Evolutionary conservation across 2,329 filamentous ascomycete species (phyloP), one percentile per base, ranked within the genome.

Genomic region (Stagonosporopsis vannaccii): DNA sequence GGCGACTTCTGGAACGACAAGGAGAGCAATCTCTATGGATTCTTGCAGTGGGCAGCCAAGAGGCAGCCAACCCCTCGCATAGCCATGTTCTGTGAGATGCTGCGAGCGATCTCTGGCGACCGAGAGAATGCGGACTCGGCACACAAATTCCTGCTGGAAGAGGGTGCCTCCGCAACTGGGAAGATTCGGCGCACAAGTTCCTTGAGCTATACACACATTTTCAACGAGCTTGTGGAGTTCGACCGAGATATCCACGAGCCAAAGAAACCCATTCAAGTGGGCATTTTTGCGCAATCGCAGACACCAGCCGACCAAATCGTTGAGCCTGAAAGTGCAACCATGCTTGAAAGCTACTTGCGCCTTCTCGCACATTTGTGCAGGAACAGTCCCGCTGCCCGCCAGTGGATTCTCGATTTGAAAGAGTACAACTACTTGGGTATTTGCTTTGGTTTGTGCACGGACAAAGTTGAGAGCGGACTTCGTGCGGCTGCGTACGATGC

Each of bases 11-110:
- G 95, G 95, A 85, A 85, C 28, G 93, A 97, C 70, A 87, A 90
- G 2, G 95, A 99, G 68, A 92, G 92, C 70, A 97, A 97, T 65
- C 81, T 99, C 28, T 91, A 93, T 60, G 95, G 95, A 0, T 99
- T 99, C 72, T 84, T 99, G 73, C 91, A 96, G 62, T 99, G 95
- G 95, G 91, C 93, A n/a, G 97, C 95, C 3, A 89, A 92, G 65
- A 85, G 95, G 67, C 92, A 96, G 58, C 97, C 96, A 0, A 97
- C 96, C 0, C 95, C 95, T n/a, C 84, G 97, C 22, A 93, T 96
- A 56, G 95, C 92, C 59, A 93, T 94, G 12, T 99, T 98, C 67
- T 99, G 95, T 75, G 94, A 98, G 72, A 94, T 99, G 87, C 81
- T 99, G 15, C 90, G 92, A 69, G 90, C 93, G 1, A 88, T 99